Base-by-base conservation (phyloP, 345 rosid genomes). In the Gossypium anomalum region DNA sequence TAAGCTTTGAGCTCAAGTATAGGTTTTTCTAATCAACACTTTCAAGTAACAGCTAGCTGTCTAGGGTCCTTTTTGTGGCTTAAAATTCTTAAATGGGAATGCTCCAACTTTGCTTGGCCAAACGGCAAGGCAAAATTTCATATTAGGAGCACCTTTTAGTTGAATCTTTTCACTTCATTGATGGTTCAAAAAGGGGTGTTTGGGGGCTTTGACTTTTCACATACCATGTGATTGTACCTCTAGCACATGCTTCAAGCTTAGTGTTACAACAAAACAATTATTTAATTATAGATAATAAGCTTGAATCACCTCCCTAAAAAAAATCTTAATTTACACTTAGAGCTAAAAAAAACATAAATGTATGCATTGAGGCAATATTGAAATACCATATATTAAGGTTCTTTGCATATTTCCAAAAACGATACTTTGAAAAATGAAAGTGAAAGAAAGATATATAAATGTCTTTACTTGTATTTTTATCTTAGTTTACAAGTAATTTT, bases 81-180 rank as follows among this genome's bases (percentile, higher is more conserved):
- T 25, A 23, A 47, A 48, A 25, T 23, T 59, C 67, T 16, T n/a
- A 17, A 41, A 63, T 67, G 7, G 22, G 27, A 29, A 63, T 27
- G 43, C 22, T 12, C 34, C 19, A 70, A 59, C 82, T 79, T 76
- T 82, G 76, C 80, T 82, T 82, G 27, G 7, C 85, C 80, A 41
- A 11, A 60, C 57, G 43, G 74, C 74, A 44, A 51, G 85, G 41
- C 78, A 22, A 41, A 48, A 75, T 64, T 79, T 58, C 14, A 75
- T 25, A 47, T 9, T 10, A 20, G 44, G 63, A 22, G 19, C 71
- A 49, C 67, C 7, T 57, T 57, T 56, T 56, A 56, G 22, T 20
- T 20, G 11, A 56, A 19, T 3, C 23, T 25, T 10, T 60, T 29
- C 13, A 16, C 38, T 71, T 57, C 49, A 71, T 71, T 41, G 43